These are phyloP conservation scores for Trametes versicolor DNA, from an alignment of 1,284 basidiomycete genomes.

Conservation along the genomic window DNA sequence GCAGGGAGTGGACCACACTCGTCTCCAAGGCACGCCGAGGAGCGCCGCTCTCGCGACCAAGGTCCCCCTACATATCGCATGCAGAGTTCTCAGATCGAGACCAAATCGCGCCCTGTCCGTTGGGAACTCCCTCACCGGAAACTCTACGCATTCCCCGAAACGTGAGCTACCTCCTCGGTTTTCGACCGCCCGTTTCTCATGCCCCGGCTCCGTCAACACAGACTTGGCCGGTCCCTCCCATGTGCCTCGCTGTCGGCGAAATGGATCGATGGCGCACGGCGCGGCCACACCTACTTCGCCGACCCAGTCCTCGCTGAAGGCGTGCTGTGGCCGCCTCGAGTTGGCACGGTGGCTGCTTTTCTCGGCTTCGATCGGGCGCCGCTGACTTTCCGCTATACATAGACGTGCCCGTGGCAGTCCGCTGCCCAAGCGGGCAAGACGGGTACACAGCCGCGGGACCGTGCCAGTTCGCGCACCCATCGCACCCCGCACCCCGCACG, in stretches of 20 bases:
- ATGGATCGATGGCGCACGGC: conserved; percentile 2
- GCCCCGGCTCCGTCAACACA: neutral
- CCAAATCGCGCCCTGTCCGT: neutral
- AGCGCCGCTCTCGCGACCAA: too few species aligned
- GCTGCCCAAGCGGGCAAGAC: conserved; percentile 7
- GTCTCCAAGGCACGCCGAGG: too few species aligned
- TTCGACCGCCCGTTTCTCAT: neutral
- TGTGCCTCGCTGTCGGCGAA: conserved; percentile 6
- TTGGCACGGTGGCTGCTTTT: neutral
- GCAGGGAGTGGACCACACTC: too few species aligned
- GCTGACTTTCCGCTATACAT: conserved; percentile 22
- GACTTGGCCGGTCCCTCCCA: neutral
- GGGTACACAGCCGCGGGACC: neutral
- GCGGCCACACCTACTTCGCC: neutral
- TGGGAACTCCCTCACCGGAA: conserved; percentile 3
- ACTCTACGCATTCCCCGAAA: neutral
- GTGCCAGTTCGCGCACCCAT: neutral
- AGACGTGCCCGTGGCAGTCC: conserved; percentile 15
- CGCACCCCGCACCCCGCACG: neutral
- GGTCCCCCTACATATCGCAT: too few species aligned
- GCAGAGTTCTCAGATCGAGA: too few species aligned
- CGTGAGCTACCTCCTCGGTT: neutral
- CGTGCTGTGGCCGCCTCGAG: neutral
- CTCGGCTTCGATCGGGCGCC: conserved; percentile 15
- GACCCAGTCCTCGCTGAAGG: too few species aligned